Base-by-base conservation (phyloP, 345 rosid species). In the Gossypium anomalum region DNA sequence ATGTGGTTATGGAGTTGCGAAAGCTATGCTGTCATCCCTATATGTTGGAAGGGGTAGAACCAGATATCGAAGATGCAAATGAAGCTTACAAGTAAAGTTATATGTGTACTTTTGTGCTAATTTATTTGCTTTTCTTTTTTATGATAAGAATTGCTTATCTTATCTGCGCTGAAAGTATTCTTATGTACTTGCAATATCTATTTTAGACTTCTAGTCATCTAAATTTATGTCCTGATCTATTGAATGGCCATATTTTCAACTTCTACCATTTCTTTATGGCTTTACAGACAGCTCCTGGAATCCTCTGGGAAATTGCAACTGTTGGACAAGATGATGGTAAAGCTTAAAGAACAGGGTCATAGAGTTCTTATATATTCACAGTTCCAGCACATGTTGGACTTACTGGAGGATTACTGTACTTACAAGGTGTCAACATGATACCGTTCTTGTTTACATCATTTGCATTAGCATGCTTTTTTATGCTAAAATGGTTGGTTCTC, bases 1-100 rank as follows among this genome's bases (percentile, higher is more conserved):
- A 96, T 69, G 97, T 96, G 78, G 97, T 96, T 81, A 96, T 96
- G 99, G 98, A 96, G 84, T 78, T 96, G 87, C 93, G 99, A 76
- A 96, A 96, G 85, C 94, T 96, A 62, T 96, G 98, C 81, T 96
- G 99, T 85, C 99, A 96, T 88, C 90, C 99, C 75, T 96, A 89
- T 73, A 87, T 96, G 94, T 82, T 90, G 72, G 98, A 93, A 81
- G 99, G 99, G 80, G 95, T 92, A 78, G 99, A 96, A 67, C 99
- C 97, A 12, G 85, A 76, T 66, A 84, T 89, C 27, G 83, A 87
- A 60, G 92, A 96, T 76, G 25, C 89, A 7, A 67, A 77, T 65
- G 98, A 96, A 87, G 80, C 95, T 76, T 82, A 62, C 90, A 93
- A 83, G 99, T 93, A 93, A 84, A 44, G 58, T 25, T 41, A 63